phyloP scores from a whole-genome alignment of 169 alveolate species.

The Eimeria praecox region DNA sequence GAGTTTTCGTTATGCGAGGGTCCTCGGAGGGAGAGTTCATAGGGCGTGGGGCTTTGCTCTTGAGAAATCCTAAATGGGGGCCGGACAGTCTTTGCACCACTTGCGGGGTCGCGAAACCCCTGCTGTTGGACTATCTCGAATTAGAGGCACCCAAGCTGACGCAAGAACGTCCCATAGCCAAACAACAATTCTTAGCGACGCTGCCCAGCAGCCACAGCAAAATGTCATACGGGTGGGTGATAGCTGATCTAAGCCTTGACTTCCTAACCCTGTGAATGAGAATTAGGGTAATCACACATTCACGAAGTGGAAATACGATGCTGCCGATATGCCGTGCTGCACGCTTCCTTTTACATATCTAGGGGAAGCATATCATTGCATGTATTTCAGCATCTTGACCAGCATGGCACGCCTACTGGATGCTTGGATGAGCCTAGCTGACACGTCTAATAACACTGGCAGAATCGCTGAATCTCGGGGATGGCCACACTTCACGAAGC shows the following conservation, averaged over 20 bases:
- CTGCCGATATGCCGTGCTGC: not conserved
- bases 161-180: constrained; percentile 51
- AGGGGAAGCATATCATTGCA: not conserved
- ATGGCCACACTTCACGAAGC: not conserved
- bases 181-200: constrained; percentile 23
- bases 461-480: not conserved
- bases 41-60: not conserved
- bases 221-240: constrained; percentile 37
- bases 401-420: not conserved
- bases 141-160: constrained; percentile 40
- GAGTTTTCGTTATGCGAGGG: not conserved
- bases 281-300: not conserved
- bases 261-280: not conserved
- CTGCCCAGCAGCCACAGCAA: constrained; percentile 30
- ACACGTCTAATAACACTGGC: not conserved
- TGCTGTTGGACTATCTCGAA: constrained; percentile 9
- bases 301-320: not conserved
- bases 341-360: no score
- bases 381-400: not conserved
- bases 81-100: constrained; percentile 48
- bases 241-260: not conserved
- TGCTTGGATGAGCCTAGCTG: no score
- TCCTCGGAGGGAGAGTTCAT: not conserved
- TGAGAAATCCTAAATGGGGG: constrained; percentile 66
- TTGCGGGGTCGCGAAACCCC: constrained; percentile 54